Percentiles rank a stretch among this genome's conserved stretches.
phyloP scores from a whole-genome alignment of 2,329 filamentous ascomycete genomes.

The Fusarium sp. region DNA sequence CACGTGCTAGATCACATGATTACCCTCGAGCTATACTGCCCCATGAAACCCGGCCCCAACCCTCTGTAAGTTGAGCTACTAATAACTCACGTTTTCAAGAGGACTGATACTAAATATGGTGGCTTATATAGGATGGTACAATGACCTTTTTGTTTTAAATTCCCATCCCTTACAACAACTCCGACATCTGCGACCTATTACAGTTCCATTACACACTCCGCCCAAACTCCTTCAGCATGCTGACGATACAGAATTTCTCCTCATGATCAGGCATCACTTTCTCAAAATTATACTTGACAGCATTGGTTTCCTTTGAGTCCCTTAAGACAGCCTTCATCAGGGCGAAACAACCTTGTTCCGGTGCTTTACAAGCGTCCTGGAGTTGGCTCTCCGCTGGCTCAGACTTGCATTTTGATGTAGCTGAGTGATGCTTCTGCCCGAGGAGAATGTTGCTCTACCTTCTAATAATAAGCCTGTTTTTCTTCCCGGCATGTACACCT shows the following conservation, averaged over 20 bases:
- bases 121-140: too few relatives aligned
- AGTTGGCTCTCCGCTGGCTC: background rate
- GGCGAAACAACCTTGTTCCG: background rate
- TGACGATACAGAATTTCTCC: background rate
- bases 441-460: too few relatives aligned
- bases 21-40: background rate
- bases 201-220: too few relatives aligned
- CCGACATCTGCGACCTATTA: too few relatives aligned
- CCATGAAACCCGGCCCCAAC: background rate
- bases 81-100: too few relatives aligned
- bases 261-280: background rate
- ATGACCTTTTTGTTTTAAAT: too few relatives aligned
- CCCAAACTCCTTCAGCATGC: background rate
- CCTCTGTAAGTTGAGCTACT: too few relatives aligned
- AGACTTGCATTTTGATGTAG: conserved; percentile 9
- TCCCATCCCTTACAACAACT: too few relatives aligned
- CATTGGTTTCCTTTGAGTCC: conserved; percentile 3
- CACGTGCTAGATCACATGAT: conserved; percentile 50
- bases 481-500: too few relatives aligned
- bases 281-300: background rate
- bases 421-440: too few relatives aligned
- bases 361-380: conserved; percentile 7
- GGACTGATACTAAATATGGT: too few relatives aligned
- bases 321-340: conserved; percentile 12
- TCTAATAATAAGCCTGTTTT: too few relatives aligned